Evolutionary conservation across 2,329 filamentous ascomycete genomes (phyloP).

Genomic region (Exophiala bonariae): DNA sequence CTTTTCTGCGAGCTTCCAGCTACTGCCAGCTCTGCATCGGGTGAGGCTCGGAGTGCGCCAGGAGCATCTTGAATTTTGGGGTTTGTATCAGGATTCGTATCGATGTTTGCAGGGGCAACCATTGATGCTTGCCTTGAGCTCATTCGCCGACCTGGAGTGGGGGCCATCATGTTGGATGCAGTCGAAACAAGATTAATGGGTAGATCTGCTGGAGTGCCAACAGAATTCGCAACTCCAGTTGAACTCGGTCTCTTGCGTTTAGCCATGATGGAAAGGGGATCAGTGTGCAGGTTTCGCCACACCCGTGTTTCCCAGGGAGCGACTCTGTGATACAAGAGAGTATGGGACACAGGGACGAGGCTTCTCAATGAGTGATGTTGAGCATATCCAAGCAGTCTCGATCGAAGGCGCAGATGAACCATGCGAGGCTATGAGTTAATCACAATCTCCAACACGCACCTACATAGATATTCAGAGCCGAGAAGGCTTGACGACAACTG

Average conservation of each 20-base stretch:
- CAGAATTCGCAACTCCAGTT: slow-evolving; percentile 1
- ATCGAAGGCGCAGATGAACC: no score
- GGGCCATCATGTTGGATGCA: slow-evolving; percentile 16
- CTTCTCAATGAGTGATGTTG: neutral
- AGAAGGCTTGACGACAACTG: no score
- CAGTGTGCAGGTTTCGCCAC: neutral
- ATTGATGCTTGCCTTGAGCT: slow-evolving; percentile 25
- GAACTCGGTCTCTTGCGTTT: slow-evolving; percentile 25
- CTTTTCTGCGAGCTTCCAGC: slow-evolving; percentile 13
- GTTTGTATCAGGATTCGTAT: slow-evolving; percentile 32
- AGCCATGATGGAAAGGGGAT: slow-evolving; percentile 18
- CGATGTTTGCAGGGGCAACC: slow-evolving; percentile 21
- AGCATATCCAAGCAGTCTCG: no score
- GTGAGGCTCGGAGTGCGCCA: slow-evolving; percentile 30
- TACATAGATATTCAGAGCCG: no score
- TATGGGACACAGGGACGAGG: slow-evolving; percentile 1
- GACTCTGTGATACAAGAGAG: neutral
- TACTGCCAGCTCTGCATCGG: slow-evolving; percentile 27
- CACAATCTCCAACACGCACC: no score
- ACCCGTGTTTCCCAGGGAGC: neutral
- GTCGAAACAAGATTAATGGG: slow-evolving; percentile 4
- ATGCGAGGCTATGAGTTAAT: no score
- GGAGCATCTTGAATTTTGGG: slow-evolving; percentile 28
- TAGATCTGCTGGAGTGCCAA: neutral
- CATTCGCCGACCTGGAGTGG: slow-evolving; percentile 24